A percentile compares a stretch with the other conserved stretches of the same genome.
phyloP scores from a whole-genome alignment of 805 yeast species.

The Saccharomycopsis vini region DNA sequence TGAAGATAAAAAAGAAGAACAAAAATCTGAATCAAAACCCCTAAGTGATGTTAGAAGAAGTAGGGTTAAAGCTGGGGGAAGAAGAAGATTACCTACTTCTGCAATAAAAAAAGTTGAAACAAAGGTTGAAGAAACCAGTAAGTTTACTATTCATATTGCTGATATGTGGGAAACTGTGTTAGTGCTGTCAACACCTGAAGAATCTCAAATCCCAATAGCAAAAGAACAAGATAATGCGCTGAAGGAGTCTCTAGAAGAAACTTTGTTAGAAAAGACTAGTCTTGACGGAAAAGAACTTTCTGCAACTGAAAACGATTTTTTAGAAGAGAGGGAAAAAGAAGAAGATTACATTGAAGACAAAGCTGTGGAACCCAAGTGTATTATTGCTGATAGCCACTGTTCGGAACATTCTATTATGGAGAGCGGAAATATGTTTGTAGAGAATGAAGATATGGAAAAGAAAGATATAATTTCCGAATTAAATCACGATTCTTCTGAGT shows the following conservation, averaged over 20 bases:
- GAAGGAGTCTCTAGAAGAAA: too few species aligned
- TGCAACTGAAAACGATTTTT: neutral
- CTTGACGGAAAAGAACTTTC: neutral
- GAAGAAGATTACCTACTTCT: slow-evolving; percentile 18
- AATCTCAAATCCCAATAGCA: too few species aligned
- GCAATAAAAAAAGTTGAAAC: slow-evolving; percentile 13
- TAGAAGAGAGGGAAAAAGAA: too few species aligned
- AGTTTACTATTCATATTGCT: slow-evolving; percentile 6
- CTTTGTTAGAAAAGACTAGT: too few species aligned
- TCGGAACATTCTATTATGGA: too few species aligned
- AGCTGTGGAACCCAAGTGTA: too few species aligned
- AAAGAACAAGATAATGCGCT: too few species aligned
- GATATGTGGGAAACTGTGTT: slow-evolving; percentile 14
- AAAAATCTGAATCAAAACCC: slow-evolving; percentile 17
- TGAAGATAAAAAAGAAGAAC: slow-evolving; percentile 3
- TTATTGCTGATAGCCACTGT: too few species aligned
- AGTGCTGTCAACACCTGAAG: too few species aligned
- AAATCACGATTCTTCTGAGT: too few species aligned
- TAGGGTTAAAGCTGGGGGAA: slow-evolving; percentile 46
- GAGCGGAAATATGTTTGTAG: neutral
- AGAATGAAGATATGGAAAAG: neutral
- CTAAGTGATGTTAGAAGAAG: slow-evolving; percentile 34
- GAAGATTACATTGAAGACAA: too few species aligned
- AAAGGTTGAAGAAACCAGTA: neutral
- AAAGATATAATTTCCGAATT: neutral